Evolutionary conservation across 257 asterid species (phyloP).

Genomic region (Ocimum tenuiflorum): DNA sequence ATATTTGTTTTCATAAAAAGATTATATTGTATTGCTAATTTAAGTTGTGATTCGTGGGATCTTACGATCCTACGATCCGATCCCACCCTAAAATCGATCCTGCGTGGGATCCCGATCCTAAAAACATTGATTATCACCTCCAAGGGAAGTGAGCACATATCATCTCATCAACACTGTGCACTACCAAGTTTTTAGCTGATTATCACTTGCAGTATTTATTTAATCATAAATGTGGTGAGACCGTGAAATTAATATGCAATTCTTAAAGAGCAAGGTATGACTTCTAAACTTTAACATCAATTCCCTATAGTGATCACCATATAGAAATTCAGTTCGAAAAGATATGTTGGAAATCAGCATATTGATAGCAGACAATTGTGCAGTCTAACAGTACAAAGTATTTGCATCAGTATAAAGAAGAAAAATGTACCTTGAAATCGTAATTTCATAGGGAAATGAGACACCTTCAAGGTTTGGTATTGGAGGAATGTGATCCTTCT

Average conservation of each 20-base stretch:
- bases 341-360: too few species aligned
- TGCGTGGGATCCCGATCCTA: too few species aligned
- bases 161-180: constrained; percentile 1
- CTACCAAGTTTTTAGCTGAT: not conserved
- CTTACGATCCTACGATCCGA: too few species aligned
- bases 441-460: constrained; percentile 85
- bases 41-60: too few species aligned
- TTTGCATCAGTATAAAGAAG: constrained; percentile 3
- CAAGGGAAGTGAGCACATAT: not conserved
- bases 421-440: constrained; percentile 65
- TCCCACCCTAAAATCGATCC: too few species aligned
- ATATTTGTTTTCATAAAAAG: too few species aligned
- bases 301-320: not conserved
- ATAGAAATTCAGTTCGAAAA: not conserved
- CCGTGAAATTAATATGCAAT: not conserved
- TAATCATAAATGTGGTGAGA: not conserved
- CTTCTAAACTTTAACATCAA: not conserved
- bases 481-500: constrained; percentile 89
- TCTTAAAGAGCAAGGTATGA: not conserved
- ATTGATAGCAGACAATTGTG: too few species aligned
- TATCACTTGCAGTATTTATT: not conserved
- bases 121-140: not conserved
- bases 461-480: constrained; percentile 76
- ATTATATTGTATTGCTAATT: too few species aligned
- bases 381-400: not conserved